phyloP scores from a whole-genome alignment of 1,284 basidiomycete species.

The Puccinia hordei region DNA sequence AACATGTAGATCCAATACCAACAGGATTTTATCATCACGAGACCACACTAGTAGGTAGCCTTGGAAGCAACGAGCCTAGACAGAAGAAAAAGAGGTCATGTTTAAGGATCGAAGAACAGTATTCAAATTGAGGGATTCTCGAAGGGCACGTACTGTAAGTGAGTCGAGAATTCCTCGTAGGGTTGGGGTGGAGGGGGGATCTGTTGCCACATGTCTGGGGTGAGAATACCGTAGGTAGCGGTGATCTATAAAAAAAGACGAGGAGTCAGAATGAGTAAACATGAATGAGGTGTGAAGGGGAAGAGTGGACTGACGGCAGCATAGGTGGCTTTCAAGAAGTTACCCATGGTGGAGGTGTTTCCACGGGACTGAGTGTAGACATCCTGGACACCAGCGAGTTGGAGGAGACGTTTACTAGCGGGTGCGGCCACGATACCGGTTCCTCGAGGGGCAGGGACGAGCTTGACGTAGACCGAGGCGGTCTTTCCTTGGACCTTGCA shows the following conservation, averaged over 20 bases:
- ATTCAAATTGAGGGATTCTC: not conserved
- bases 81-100: not conserved
- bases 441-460: constrained; percentile 95
- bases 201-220: constrained; percentile 95
- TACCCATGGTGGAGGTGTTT: constrained; percentile 98
- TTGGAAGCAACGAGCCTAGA: constrained; percentile 24
- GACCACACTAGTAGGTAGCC: constrained; percentile 24
- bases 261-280: not conserved
- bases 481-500: constrained; percentile 98
- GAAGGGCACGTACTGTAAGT: constrained; percentile 71
- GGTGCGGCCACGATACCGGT: constrained; percentile 99
- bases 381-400: constrained; percentile 93
- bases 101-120: not conserved
- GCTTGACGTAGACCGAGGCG: constrained; percentile 98
- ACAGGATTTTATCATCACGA: not conserved
- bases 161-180: constrained; percentile 89
- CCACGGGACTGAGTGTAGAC: constrained; percentile 93
- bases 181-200: constrained; percentile 85
- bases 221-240: constrained; percentile 96
- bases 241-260: constrained; percentile 69
- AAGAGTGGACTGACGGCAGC: constrained; percentile 69
- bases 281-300: constrained; percentile 14
- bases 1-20: not conserved
- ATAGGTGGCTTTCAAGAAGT: constrained; percentile 99
- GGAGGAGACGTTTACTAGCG: constrained; percentile 91